Evolutionary conservation across 2,329 filamentous ascomycete species (phyloP).

Genomic region (Scorias spongiosa): DNA sequence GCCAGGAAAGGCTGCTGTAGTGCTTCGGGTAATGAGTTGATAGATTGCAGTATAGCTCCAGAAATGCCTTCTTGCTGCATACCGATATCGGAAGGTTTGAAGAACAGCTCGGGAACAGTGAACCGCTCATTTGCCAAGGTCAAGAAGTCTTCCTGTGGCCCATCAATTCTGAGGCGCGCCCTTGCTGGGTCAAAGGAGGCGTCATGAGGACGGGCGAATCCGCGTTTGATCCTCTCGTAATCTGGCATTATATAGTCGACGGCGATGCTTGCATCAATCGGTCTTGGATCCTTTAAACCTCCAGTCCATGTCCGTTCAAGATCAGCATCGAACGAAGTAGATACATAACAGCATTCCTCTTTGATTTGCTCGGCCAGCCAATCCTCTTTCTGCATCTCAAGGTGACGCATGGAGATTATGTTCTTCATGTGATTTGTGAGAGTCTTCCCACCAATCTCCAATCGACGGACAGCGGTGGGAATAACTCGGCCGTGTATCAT

Average conservation of each 20-base stretch:
- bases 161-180: conserved; percentile 32
- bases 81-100: conserved; percentile 72
- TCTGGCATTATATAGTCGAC: conserved; percentile 90
- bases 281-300: conserved; percentile 42
- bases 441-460: conserved; percentile 85
- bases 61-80: conserved; percentile 70
- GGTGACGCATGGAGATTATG: conserved; percentile 76
- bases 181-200: conserved; percentile 42
- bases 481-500: conserved; percentile 67
- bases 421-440: conserved; percentile 87
- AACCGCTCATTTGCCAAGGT: conserved; percentile 89
- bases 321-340: conserved; percentile 46
- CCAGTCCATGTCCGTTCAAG: conserved; percentile 78
- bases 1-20: conserved; percentile 71
- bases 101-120: conserved; percentile 74
- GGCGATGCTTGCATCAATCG: conserved; percentile 41
- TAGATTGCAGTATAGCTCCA: conserved; percentile 65
- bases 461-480: conserved; percentile 64
- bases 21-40: conserved; percentile 61
- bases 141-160: conserved; percentile 58
- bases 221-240: conserved; percentile 46
- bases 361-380: conserved; percentile 95
- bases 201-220: conserved; percentile 65
- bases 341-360: conserved; percentile 69
- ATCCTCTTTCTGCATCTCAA: conserved; percentile 88